A percentile compares a stretch with the other conserved stretches of the same genome.
Conservation (phyloP, 768 basidiomycete genomes). For the Lyophyllum shimeji region DNA sequence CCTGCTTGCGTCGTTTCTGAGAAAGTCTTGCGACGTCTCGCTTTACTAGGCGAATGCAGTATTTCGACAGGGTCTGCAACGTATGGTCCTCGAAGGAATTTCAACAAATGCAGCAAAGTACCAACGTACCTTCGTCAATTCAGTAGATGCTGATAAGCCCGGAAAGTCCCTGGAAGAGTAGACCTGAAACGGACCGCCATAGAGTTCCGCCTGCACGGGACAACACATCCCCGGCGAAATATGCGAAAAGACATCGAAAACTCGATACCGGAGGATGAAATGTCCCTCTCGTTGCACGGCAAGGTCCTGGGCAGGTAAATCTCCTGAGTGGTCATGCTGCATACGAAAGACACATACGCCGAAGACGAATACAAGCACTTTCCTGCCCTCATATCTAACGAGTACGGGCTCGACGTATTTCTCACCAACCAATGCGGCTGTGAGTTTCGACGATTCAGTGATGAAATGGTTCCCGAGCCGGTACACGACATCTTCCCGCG, state of each 20-base stretch:
- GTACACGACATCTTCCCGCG: slow-evolving; percentile 30
- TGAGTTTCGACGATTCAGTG: slow-evolving; percentile 43
- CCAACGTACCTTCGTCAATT: slow-evolving; percentile 58
- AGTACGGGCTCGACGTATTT: slow-evolving; percentile 57
- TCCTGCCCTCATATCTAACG: slow-evolving; percentile 53
- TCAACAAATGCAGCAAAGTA: neutral
- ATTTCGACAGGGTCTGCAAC: slow-evolving; percentile 32
- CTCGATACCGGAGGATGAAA: slow-evolving; percentile 71
- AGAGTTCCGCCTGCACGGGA: slow-evolving; percentile 61
- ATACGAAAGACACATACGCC: slow-evolving; percentile 38
- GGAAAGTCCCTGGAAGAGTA: slow-evolving; percentile 79
- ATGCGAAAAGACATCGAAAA: slow-evolving; percentile 57
- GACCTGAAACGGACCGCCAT: slow-evolving; percentile 65
- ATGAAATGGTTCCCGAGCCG: slow-evolving; percentile 33
- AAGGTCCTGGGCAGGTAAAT: slow-evolving; percentile 49
- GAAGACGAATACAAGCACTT: slow-evolving; percentile 62
- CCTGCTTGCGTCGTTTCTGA: slow-evolving; percentile 26
- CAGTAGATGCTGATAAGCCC: slow-evolving; percentile 65
- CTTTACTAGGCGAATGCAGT: slow-evolving; percentile 40
- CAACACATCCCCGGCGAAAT: slow-evolving; percentile 25
- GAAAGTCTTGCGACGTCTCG: slow-evolving; percentile 39
- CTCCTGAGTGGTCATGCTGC: neutral
- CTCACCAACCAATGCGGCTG: slow-evolving; percentile 57
- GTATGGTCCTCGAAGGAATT: neutral
- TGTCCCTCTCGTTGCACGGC: slow-evolving; percentile 66